Base-by-base conservation (phyloP, 805 yeast species). In the Pichia gijzeniarum region DNA sequence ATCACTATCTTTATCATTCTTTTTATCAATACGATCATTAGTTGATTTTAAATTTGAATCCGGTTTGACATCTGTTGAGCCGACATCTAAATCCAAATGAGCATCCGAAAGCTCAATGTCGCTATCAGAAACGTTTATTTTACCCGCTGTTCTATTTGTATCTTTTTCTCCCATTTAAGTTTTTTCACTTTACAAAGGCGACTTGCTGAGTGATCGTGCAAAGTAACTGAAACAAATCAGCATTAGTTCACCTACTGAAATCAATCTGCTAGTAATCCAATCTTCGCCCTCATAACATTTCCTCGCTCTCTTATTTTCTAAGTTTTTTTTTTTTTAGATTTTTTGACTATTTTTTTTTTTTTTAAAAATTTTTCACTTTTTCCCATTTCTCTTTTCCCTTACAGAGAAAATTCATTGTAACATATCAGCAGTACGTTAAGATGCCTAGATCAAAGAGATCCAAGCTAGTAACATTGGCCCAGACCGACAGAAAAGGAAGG, bases 361-460 rank as follows among this genome's bases (percentile, higher is more conserved):
- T 33, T 21, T n/a, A 10, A n/a, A 17, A 17, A 18, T 33, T 35
- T 25, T 31, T 36, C 32, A 5, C 38, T 16, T 20, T n/a, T 20
- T 21, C 21, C 31, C 28, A 9, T 19, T 21, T 38, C 30, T 38
- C 25, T 5, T 9, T 38, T 22, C 25, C 20, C 19, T 21, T 38
- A 8, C 3, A 22, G 6, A n/a, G 9, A n/a, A n/a, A 25, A 5
- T 17, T 16, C 70, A 55, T 7, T 30, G 8, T 5, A 30, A 12
- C 33, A 30, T 30, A 30, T 30, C 14, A 6, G 13, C 16, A 13
- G 13, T 30, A 30, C 8, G 5, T 9, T 12, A 30, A 7, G 48
- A 91, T 91, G 99, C 97, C 99, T 51, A 87, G 95, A 77, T 89
- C 97, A 32, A 90, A 82, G 65, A 91, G 98, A 78, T 84, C 96